Conservation (phyloP, 2,329 filamentous ascomycete genomes). For the Aspergillus neoniger region DNA sequence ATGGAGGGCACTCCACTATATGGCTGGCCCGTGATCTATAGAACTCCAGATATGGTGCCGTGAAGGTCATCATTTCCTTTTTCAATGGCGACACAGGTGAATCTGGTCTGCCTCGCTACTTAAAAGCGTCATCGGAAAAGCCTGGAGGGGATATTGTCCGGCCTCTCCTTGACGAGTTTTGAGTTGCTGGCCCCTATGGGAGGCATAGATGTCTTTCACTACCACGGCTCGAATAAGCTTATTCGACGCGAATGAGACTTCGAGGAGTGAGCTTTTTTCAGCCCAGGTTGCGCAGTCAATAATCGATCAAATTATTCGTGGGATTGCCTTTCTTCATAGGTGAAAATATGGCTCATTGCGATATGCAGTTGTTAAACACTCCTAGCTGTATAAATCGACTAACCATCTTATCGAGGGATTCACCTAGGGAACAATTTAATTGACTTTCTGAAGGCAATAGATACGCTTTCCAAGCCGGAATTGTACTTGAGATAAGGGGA, state of each 20-base stretch:
- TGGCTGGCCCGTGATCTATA: constrained; percentile 38
- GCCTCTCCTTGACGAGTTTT: constrained; percentile 30
- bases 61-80: constrained; percentile 39
- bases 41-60: constrained; percentile 31
- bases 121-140: constrained; percentile 5
- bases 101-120: constrained; percentile 14
- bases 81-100: constrained; percentile 9
- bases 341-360: constrained; percentile 27
- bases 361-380: constrained; percentile 18
- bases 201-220: constrained; percentile 25
- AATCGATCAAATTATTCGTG: constrained; percentile 25
- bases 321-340: constrained; percentile 27
- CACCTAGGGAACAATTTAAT: constrained; percentile 30
- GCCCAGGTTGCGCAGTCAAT: constrained; percentile 24
- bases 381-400: not conserved
- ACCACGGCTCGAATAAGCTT: constrained; percentile 24
- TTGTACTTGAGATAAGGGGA: constrained; percentile 26
- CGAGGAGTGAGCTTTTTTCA: constrained; percentile 19
- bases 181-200: constrained; percentile 24
- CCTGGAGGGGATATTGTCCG: constrained; percentile 19
- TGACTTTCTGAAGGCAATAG: constrained; percentile 20
- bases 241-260: constrained; percentile 26
- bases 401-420: constrained; percentile 22
- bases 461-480: constrained; percentile 23
- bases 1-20: constrained; percentile 32